Percentiles rank a stretch among this genome's conserved stretches.
These are phyloP conservation scores for Neurospora sp. DNA, from an alignment of 495 filamentous ascomycete species.

Conservation along the genomic window DNA sequence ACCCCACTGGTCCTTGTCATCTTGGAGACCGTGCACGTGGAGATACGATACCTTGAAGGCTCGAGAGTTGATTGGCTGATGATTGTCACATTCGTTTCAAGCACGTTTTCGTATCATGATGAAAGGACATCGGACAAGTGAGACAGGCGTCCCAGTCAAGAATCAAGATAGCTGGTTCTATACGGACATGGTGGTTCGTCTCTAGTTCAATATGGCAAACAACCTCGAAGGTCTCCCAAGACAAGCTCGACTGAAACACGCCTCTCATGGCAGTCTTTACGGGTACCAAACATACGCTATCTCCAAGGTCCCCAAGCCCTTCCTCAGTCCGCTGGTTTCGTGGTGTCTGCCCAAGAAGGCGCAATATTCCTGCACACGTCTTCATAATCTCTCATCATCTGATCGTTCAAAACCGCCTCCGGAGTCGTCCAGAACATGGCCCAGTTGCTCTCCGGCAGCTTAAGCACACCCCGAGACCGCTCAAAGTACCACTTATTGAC, in stretches of 20 bases:
- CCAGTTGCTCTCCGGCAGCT: constrained; percentile 70
- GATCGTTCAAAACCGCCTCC: constrained; percentile 36
- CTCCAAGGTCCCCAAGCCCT: neutral
- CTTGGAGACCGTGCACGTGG: neutral
- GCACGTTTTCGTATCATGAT: neutral
- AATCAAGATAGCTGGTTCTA: neutral
- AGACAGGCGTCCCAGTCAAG: neutral
- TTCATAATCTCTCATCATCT: constrained; percentile 69
- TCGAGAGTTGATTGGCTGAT: neutral
- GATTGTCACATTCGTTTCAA: neutral
- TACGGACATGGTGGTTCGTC: neutral
- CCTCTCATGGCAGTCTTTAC: neutral
- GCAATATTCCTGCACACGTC: constrained; percentile 67
- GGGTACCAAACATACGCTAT: neutral
- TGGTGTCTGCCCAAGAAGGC: constrained; percentile 76
- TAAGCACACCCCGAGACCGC: constrained; percentile 69
- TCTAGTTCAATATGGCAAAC: neutral
- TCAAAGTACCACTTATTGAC: constrained; percentile 98
- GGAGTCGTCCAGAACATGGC: constrained; percentile 97
- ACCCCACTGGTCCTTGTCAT: constrained; percentile 8
- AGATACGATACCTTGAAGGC: neutral
- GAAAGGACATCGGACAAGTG: neutral
- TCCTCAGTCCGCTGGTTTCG: constrained; percentile 48
- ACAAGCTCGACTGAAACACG: neutral
- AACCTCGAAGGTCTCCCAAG: neutral